These are phyloP conservation scores for Septoria linicola DNA, from an alignment of 2,329 filamentous ascomycete genomes.

Conservation along the genomic window DNA sequence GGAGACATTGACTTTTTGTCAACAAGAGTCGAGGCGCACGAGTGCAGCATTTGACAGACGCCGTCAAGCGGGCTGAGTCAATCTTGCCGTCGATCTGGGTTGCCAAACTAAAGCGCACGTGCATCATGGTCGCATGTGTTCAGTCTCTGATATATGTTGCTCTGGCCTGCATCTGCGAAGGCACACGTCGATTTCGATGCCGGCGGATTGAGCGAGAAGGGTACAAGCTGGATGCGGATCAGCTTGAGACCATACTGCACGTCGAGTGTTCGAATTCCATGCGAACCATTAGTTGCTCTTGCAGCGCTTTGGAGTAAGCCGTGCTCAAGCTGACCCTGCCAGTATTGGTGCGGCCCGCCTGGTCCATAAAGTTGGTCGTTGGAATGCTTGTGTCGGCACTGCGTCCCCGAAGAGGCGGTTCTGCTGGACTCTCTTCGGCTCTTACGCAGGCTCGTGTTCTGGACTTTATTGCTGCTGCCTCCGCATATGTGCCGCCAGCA, in stretches of 20 bases:
- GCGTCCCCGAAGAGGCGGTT: slow-evolving; percentile 11
- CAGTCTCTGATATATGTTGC: no score
- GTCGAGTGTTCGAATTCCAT: no score
- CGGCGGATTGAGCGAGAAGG: no score
- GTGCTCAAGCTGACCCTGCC: no score
- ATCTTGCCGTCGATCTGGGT: slow-evolving; percentile 1
- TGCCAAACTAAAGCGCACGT: slow-evolving; percentile 4
- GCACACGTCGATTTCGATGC: no score
- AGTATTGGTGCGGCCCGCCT: background rate
- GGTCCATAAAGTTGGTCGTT: slow-evolving; percentile 14
- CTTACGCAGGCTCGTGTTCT: slow-evolving; percentile 8
- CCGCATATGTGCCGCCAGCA: slow-evolving; percentile 13
- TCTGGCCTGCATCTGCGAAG: no score
- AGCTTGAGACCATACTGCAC: no score
- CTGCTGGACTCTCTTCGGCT: slow-evolving; percentile 8
- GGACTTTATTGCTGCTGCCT: background rate
- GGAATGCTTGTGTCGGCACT: slow-evolving; percentile 12
- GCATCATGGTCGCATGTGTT: slow-evolving; percentile 4
- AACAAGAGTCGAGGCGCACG: background rate
- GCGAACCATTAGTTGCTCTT: no score
- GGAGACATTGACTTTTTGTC: no score
- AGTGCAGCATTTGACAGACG: background rate
- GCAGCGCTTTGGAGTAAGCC: no score
- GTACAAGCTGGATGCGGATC: no score
- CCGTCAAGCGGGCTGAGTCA: slow-evolving; percentile 3